phyloP scores from a whole-genome alignment of 2,329 filamentous ascomycete species.

The Ophiostoma sp. region DNA sequence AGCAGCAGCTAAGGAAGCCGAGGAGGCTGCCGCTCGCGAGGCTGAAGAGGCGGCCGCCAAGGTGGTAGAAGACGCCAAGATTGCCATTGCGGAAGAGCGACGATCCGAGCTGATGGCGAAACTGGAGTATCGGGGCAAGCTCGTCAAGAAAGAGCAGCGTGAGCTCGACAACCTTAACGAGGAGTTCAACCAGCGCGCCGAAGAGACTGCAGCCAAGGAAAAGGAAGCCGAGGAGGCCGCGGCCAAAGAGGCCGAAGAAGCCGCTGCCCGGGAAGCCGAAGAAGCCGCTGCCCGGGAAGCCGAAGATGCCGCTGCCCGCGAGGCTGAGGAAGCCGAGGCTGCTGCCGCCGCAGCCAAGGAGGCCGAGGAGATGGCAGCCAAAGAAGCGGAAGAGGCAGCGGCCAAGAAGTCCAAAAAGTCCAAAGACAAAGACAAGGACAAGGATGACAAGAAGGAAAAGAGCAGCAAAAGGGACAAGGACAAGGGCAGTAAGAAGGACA shows the following conservation, averaged over 20 bases:
- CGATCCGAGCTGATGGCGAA: constrained; percentile 32
- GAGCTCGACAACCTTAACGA: constrained; percentile 35
- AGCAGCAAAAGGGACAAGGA: constrained; percentile 24
- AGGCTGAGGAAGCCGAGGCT: constrained; percentile 34
- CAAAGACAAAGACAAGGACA: constrained; percentile 22
- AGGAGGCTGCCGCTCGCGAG: constrained; percentile 34
- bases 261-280: constrained; percentile 34
- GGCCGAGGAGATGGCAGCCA: constrained; percentile 11
- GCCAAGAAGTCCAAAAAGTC: constrained; percentile 32
- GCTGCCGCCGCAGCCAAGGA: background rate
- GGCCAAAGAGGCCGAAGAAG: constrained; percentile 36
- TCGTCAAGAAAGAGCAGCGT: constrained; percentile 31
- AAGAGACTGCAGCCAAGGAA: constrained; percentile 23
- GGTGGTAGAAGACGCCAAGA: constrained; percentile 35
- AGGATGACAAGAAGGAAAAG: constrained; percentile 22
- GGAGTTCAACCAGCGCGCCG: constrained; percentile 32
- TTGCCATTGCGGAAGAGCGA: constrained; percentile 37
- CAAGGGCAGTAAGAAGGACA: constrained; percentile 18
- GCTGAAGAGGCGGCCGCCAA: constrained; percentile 30
- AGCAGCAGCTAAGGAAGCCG: constrained; percentile 36
- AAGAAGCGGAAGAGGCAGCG: constrained; percentile 9
- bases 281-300: constrained; percentile 34
- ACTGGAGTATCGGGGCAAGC: constrained; percentile 30
- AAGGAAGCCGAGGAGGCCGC: constrained; percentile 32
- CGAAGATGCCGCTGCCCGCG: constrained; percentile 32